Base-by-base conservation (phyloP, 2,329 filamentous ascomycete genomes). In the Ophiostoma tasmaniense region DNA sequence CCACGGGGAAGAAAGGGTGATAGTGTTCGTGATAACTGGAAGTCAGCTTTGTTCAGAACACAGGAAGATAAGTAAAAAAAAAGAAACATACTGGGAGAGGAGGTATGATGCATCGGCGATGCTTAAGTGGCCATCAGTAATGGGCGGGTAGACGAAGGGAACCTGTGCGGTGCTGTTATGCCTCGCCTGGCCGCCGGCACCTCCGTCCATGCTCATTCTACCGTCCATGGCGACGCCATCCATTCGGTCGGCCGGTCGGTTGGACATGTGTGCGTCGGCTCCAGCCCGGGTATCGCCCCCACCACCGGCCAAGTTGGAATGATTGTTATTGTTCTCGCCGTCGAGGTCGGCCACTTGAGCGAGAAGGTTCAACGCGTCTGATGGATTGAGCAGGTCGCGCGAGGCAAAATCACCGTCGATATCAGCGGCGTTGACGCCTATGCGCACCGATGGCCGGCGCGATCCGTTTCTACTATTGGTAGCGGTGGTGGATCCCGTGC, bases 1-100 rank as follows among this genome's bases (percentile, higher is more conserved):
- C 88, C 33, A 92, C 79, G 0, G 89, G 89, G 69, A 90, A 89
- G 78, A 88, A 91, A 0, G 87, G 86, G 73, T 91, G 89, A 72
- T 89, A 91, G 71, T 87, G 82, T 69, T 87, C 80, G 68, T 85
- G 85, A 73, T 89, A 90, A 35, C 61, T 64, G 61, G 11, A 30
- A 6, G 17, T 33, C 8, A 61, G 55, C 22, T 28, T 30, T n/a
- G 13, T 3, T 13, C 11, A n/a, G n/a, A n/a, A n/a, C n/a, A n/a
- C n/a, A n/a, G n/a, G n/a, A n/a, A n/a, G 2, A 45, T 0, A 2
- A 25, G 4, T 22, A 55, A 22, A 22, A 25, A 11, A 55, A 13
- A 11, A 13, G 37, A 55, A 17, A 25, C 64, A 79, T 52, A 69
- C 68, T 68, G 77, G 72, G 73, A 45, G 3, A 78, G 72, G 2